Base-by-base conservation (phyloP, 768 basidiomycete genomes). In the Trametes sanguinea region DNA sequence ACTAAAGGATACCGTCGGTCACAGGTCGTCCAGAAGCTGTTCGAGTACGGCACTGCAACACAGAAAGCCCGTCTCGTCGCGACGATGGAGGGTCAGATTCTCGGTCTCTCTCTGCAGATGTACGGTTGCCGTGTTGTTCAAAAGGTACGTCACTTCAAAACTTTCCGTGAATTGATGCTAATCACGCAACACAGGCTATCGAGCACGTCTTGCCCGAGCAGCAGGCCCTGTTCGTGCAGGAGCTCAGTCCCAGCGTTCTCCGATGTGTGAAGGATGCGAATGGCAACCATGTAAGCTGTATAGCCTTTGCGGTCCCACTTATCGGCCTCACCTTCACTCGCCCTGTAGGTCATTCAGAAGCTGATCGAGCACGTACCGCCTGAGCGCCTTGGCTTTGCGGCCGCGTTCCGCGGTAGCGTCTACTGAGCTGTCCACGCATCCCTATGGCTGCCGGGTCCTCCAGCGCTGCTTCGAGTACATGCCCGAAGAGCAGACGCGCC, bases 41-140 rank as follows among this genome's bases (percentile, higher is more conserved):
- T 97, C 67, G 96, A 98, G 74, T 82, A 89, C 67, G 94, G 95
- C 22, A 88, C 87, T 7, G 82, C 83, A 62, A 74, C 78, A 6
- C 95, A 98, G 72, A 90, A 88, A 69, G 83, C 82, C 7, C 76
- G 81, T 22, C 78, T 98, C 47, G 87, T 84, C 1, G 81, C 77
- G 54, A 79, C 84, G 7, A 89, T 99, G 83, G 88, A 93, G 69
- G 86, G 87, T 0, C 87, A 90, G 69, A 80, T 95, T 39, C 76
- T 94, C 3, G 76, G 82, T 14, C 78, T 98, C 54, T 90, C 94
- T 9, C 77, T 90, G 57, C 92, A 98, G 71, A 92, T 95, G 83
- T 98, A 98, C 74, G 96, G 95, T 4, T 99, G 96, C 75, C 86
- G 96, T 13, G 95, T 98, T 6, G 89, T 95, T 17, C 94, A 96